Conservation (phyloP, 2,329 filamentous ascomycete species). For the Metarhizium sp. region DNA sequence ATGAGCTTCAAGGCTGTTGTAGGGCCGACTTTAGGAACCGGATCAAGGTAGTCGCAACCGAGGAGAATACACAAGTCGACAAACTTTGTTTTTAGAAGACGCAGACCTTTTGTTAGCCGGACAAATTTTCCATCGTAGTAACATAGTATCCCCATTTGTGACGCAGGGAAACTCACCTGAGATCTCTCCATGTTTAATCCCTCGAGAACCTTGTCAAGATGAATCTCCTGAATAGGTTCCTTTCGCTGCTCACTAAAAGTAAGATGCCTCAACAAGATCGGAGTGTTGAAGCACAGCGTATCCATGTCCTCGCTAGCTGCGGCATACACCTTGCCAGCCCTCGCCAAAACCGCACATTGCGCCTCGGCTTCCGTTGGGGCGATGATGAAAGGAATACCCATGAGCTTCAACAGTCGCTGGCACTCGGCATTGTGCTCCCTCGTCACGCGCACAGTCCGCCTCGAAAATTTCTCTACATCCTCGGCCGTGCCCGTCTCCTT, state of each 20-base stretch:
- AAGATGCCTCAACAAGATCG: constrained; percentile 82
- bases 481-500: constrained; percentile 95
- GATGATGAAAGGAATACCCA: constrained; percentile 93
- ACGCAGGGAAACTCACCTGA: constrained; percentile 46
- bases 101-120: not conserved
- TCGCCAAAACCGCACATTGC: constrained; percentile 83
- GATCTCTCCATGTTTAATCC: constrained; percentile 80
- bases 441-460: constrained; percentile 89
- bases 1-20: constrained; percentile 89
- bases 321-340: constrained; percentile 90
- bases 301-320: constrained; percentile 99
- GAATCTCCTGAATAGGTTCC: constrained; percentile 94
- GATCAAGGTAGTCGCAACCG: constrained; percentile 95
- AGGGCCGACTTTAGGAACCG: constrained; percentile 88
- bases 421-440: constrained; percentile 94
- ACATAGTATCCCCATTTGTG: not conserved
- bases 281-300: constrained; percentile 88
- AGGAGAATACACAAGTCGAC: constrained; percentile 96
- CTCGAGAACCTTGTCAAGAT: constrained; percentile 75
- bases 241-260: constrained; percentile 97
- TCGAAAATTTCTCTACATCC: constrained; percentile 96
- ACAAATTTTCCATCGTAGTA: not conserved
- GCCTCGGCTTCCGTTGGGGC: constrained; percentile 96
- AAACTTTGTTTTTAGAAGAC: constrained; percentile 49
- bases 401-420: constrained; percentile 79